Evolutionary conservation across 2,329 filamentous ascomycete genomes (phyloP), one percentile per base, ranked within the genome.

Genomic region (Xylaria multiplex): DNA sequence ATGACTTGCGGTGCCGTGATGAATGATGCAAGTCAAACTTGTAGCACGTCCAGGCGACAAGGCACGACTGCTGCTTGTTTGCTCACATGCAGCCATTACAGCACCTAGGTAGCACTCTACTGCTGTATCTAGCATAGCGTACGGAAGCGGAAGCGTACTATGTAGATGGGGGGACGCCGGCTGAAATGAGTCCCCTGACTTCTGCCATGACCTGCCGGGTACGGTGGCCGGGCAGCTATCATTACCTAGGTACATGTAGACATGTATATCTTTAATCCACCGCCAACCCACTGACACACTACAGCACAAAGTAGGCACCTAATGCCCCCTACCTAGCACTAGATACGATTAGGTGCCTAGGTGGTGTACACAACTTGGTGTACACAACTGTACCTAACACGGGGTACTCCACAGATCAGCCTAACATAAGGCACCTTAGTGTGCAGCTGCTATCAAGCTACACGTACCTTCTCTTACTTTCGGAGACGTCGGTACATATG

Each of bases 81-180:
- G 68, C 68, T 70, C 68, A 70, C 68, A 66, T 66, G 68, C 62
- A 52, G 56, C 52, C 61, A 52, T 63, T 22, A 22, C 43, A 45
- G 30, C 13, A 43, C 45, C 45, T 52, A 52, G 52, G 30, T 40
- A 58, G 56, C 5, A 27, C 5, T 27, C 27, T 27, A 27, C 27
- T 27, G 27, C 27, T 27, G 27, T 27, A 27, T 27, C 27, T 27
- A 27, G 27, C 27, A 27, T 27, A 27, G 30, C 7, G 62, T 58
- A 70, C 70, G 69, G 67, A 72, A 72, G 70, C 71, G 68, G 72
- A 27, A 27, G 27, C 27, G 27, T 27, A 27, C 3, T 27, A 27
- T 27, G 27, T 37, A 27, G 24, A 3, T 16, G 46, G 13, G 5
- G 14, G 35, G 27, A 27, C 27, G 48, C 45, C 40, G 40, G 35